Evolutionary conservation across 345 rosid species (phyloP), one percentile per base, ranked within the genome.

Genomic region (Geranium brycei): DNA sequence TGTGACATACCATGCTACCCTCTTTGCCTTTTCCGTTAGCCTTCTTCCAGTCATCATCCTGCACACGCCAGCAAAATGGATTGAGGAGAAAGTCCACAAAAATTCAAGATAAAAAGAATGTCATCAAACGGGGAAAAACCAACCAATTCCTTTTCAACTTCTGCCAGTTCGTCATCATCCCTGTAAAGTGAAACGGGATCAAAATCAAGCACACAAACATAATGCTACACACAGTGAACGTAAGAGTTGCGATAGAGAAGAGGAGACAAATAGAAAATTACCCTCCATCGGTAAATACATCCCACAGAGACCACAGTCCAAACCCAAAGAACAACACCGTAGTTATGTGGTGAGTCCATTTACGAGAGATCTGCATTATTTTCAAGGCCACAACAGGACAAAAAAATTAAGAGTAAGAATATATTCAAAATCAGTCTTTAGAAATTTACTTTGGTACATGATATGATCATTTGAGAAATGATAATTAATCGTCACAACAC

Each of bases 1-100:
- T 23, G 47, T 38, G 57, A 28, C 47, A 38, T 79, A 89, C 91
- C 97, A 86, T 83, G 61, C 18, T 77, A 63, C 66, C 75, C 62
- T 56, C 83, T 69, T 87, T 85, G 73, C 64, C 66, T 3, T 69
- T 66, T 76, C 66, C 64, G 59, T 76, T 78, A 58, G 73, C 53
- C 53, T 47, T 72, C 76, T 93, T 86, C 79, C 75, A 76, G 75
- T 82, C 89, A 74, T 91, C 90, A 85, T 83, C 82, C 97, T 93
- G 58, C 59, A 19, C 23, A 64, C 4, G 72, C 28, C 30, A 64
- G 64, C 31, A 66, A 60, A 32, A 61, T 55, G 66, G 68, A 51
- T 30, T 62, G 51, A 73, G 30, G 58, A 30, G 63, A 23, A 66
- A 68, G 40, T 63, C 61, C 71, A 31, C 51, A 61, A 10, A 1